Conservation (phyloP, 768 basidiomycete genomes). For the Mycena olivaceomarginata region DNA sequence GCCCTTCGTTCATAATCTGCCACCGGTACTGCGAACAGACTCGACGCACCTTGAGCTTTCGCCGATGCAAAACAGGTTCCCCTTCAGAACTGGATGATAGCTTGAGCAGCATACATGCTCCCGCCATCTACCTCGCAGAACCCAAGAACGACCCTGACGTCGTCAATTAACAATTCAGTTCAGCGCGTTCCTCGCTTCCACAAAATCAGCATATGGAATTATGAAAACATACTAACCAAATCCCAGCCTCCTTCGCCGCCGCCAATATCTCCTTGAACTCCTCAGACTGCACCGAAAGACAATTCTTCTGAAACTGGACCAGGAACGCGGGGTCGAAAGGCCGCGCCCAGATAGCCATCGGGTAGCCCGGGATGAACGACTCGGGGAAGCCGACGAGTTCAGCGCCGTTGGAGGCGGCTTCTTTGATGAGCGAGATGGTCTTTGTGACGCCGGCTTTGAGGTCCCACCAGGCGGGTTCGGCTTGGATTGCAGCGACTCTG, state of each 20-base stretch:
- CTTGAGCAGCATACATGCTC: slow-evolving; percentile 45
- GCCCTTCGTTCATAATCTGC: neutral
- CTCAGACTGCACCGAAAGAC: slow-evolving; percentile 27
- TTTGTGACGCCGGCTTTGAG: slow-evolving; percentile 41
- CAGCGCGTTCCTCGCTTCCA: neutral
- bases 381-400: slow-evolving; percentile 47
- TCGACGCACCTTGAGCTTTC: slow-evolving; percentile 39
- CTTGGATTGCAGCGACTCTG: slow-evolving; percentile 46
- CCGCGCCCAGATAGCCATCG: slow-evolving; percentile 43
- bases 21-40: neutral
- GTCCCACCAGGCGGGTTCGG: slow-evolving; percentile 46
- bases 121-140: slow-evolving; percentile 41
- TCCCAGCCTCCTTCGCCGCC: slow-evolving; percentile 41
- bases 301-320: slow-evolving; percentile 38
- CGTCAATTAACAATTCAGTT: neutral
- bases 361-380: slow-evolving; percentile 48
- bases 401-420: slow-evolving; percentile 45
- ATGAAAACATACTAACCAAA: slow-evolving; percentile 26
- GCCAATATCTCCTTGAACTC: slow-evolving; percentile 41
- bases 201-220: too few relatives aligned
- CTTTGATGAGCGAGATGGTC: slow-evolving; percentile 39
- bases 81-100: slow-evolving; percentile 42
- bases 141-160: slow-evolving; percentile 42
- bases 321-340: slow-evolving; percentile 41
- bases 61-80: slow-evolving; percentile 41